Evolutionary conservation across 108 stramenopile species (phyloP).

Genomic region (Nitzschia sp.): DNA sequence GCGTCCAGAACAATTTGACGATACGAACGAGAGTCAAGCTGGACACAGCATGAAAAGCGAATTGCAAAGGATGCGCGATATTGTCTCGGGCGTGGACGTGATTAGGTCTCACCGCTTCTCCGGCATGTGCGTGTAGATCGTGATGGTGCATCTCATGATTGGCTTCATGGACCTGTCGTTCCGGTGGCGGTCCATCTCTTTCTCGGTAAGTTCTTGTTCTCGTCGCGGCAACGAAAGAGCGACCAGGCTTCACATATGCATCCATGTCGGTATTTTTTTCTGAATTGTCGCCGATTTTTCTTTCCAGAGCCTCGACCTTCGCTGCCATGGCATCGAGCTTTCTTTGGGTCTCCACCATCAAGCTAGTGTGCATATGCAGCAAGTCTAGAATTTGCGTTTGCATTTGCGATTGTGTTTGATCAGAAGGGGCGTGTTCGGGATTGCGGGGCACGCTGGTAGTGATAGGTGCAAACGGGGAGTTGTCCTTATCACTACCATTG

Average conservation of each 20-base stretch:
- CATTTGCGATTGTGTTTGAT: neutral
- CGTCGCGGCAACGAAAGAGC: neutral
- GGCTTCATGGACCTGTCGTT: neutral
- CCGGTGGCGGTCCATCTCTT: too few relatives aligned
- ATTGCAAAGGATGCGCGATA: neutral
- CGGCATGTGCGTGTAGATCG: neutral
- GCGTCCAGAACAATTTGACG: constrained; percentile 12
- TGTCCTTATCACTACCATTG: neutral
- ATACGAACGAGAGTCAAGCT: neutral
- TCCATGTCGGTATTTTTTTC: neutral
- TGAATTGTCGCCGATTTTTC: neutral
- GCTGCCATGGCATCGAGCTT: constrained; percentile 29
- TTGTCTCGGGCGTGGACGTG: neutral
- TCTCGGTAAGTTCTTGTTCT: neutral
- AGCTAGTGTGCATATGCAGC: constrained; percentile 33
- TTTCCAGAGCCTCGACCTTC: constrained; percentile 12
- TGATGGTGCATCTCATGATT: neutral
- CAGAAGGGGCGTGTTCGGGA: neutral
- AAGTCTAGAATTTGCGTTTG: neutral
- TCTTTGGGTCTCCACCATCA: constrained; percentile 36
- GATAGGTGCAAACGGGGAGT: neutral
- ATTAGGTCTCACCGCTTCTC: neutral
- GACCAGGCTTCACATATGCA: neutral
- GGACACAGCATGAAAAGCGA: neutral
- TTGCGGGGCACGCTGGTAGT: neutral